phyloP scores from a whole-genome alignment of 139 green algal species.

The Chlamydomonas sp. region DNA sequence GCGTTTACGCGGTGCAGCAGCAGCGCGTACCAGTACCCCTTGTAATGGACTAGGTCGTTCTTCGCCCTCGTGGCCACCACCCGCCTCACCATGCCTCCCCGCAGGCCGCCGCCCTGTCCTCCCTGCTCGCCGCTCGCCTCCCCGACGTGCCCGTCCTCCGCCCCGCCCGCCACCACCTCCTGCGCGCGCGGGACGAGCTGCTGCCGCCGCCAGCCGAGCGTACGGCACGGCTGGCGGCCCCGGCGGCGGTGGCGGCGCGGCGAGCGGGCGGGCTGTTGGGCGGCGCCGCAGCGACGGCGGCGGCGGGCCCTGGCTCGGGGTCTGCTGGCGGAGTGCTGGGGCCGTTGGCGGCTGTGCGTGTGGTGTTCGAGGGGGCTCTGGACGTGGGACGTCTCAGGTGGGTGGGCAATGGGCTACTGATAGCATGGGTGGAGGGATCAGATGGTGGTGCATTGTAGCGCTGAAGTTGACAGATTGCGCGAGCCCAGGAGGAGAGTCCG shows the following conservation, averaged over 20 bases:
- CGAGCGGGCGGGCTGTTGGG: neutral
- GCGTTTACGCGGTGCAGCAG: no score
- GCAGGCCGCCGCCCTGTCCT: neutral
- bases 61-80: neutral
- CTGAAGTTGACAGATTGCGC: no score
- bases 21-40: no score
- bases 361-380: slow-evolving; percentile 13
- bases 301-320: neutral
- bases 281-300: neutral
- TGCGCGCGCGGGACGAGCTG: slow-evolving; percentile 20
- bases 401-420: neutral
- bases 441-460: no score
- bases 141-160: slow-evolving; percentile 10
- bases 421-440: no score
- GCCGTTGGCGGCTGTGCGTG: slow-evolving; percentile 3
- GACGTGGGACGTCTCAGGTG: slow-evolving; percentile 22
- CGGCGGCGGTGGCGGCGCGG: slow-evolving; percentile 4
- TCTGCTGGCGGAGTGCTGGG: slow-evolving; percentile 3
- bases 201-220: slow-evolving; percentile 18
- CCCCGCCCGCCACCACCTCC: neutral
- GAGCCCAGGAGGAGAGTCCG: no score
- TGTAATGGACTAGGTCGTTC: neutral
- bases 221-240: neutral
- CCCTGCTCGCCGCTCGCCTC: neutral
- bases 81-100: neutral